Base-by-base conservation (phyloP, 2,329 filamentous ascomycete species). In the Aspergillus niger region DNA sequence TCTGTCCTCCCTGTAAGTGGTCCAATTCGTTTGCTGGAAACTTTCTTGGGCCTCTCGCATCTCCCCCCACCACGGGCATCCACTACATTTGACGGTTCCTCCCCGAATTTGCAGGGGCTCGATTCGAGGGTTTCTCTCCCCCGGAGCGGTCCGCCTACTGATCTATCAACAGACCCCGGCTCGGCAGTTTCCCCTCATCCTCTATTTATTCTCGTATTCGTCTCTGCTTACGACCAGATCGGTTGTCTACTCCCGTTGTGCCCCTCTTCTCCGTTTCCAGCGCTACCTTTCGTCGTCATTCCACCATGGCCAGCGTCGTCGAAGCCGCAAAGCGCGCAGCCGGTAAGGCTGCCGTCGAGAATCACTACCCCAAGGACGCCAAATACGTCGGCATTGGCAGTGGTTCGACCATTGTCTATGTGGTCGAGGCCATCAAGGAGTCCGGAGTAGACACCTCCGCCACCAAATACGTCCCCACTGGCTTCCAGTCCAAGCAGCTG, bases 401-500 rank as follows among this genome's bases (percentile, higher is more conserved):
- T 50, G 86, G 86, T 55, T 86, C 83, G 41, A 89, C 86, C 20
- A 87, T 89, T 63, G 83, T 88, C 68, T 89, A 89, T 73, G 86
- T 88, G 60, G 86, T 89, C 61, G 85, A 89, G 69, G 86, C 86
- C 28, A 89, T 89, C 72, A 81, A 80, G 64, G 77, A 77, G 55
- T 75, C 82, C 17, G 77, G 75, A 3, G 63, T 77, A 10, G 77
- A 81, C 44, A 80, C 78, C 44, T 76, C 75, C 13, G 62, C 79
- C 66, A 96, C 97, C 82, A 88, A 86, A 72, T 99, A 97, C 77
- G 85, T 97, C 30, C 94, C 95, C 6, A 99, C 95, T 0, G 95
- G 95, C 24, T 94, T 89, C 80, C 92, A 97, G 74, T 95, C 90
- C 47, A 91, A 91, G 67, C 89, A 92, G 69, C 86, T 97, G 56